Base-by-base conservation (phyloP, 768 basidiomycete genomes). In the Pleurotus platypus region DNA sequence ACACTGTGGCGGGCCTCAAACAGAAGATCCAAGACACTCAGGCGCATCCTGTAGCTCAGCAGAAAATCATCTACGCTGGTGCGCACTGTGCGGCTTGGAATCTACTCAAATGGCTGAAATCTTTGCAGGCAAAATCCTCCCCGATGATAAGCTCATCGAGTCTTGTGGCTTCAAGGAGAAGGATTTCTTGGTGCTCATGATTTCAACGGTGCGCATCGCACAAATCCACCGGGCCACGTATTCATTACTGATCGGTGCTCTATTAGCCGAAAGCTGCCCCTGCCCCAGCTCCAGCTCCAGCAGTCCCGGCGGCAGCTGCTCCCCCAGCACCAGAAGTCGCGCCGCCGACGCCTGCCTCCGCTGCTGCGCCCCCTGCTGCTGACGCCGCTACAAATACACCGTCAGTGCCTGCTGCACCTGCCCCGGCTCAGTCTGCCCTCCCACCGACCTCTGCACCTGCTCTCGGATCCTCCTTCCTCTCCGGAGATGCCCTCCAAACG, bases 121-220 rank as follows among this genome's bases (percentile, higher is more conserved):
- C 63, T 57, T 18, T 60, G 22, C 68, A 97, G 96, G 97, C 55
- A 95, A 96, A 79, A 89, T 99, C 47, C 80, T 98, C 18, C 68
- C 83, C 8, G 94, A 99, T 70, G 83, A 85, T 58, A 95, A 94
- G 77, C 89, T 89, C 1, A 82, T 99, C 37, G 90, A 82, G 64
- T 88, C 90, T 46, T 90, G 89, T 66, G 85, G 89, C 55, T 91
- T 98, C 78, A 95, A 97, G 76, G 96, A 98, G 74, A 98, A 97
- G 77, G 96, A 97, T 71, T 99, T 99, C 76, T 76, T 98, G 59
- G 97, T 99, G n/a, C 84, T 99, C 43, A 99, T 98, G 96, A 92
- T 98, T 35, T 84, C 94, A 50, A 98, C 97, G 85, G 95, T 95
- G 60, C 48, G 75, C 45, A 39, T 54, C 27, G 20, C 37, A 39